Evolutionary conservation across 306 rosid genomes (phyloP).

Genomic region (Rosa rugosa): DNA sequence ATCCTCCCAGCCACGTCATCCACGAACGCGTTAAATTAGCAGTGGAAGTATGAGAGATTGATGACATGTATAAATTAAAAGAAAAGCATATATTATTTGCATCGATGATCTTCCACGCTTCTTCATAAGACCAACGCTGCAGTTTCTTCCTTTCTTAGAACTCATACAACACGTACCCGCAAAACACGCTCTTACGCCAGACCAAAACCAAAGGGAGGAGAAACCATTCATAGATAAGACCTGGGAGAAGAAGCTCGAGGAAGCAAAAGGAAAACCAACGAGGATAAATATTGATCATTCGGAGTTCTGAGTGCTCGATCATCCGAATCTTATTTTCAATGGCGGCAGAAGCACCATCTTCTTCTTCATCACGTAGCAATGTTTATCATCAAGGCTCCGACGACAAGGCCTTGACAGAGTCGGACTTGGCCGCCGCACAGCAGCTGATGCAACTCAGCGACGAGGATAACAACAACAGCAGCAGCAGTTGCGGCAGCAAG

Average conservation of each 20-base stretch:
- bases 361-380: not conserved
- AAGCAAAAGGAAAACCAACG: not conserved
- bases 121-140: slow-evolving; percentile 47
- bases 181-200: slow-evolving; percentile 25
- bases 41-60: not conserved
- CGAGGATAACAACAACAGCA: slow-evolving; percentile 34
- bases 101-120: not conserved
- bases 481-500: not conserved
- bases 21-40: not conserved
- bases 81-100: not conserved
- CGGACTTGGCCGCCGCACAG: slow-evolving; percentile 42
- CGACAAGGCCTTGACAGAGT: slow-evolving; percentile 23
- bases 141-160: slow-evolving; percentile 31
- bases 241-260: not conserved
- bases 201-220: not conserved
- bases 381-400: not conserved
- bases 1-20: not conserved
- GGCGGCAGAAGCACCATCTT: slow-evolving; percentile 13
- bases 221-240: not conserved
- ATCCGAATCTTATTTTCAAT: not conserved
- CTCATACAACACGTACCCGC: slow-evolving; percentile 29
- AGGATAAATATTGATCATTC: not conserved
- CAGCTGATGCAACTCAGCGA: slow-evolving; percentile 58
- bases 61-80: not conserved
- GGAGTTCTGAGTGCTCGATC: not conserved